Evolutionary conservation across 257 asterid species (phyloP).

Genomic region (Craterostigma plantagineum): DNA sequence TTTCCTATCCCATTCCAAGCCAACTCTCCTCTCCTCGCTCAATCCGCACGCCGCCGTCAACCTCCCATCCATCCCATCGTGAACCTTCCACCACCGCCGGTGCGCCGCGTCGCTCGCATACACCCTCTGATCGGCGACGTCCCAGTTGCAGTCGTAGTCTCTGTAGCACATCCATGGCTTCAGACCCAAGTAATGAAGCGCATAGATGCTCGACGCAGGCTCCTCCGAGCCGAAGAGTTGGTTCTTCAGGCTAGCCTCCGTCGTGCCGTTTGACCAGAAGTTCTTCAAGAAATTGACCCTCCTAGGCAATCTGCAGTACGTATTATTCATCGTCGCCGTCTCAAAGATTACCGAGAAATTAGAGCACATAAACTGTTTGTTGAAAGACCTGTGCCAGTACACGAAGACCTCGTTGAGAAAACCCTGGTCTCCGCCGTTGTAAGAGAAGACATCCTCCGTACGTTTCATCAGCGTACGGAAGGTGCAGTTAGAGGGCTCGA

Average conservation of each 20-base stretch:
- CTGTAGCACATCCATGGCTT: conserved; percentile 72
- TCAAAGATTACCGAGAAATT: too few species aligned
- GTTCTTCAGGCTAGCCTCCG: neutral
- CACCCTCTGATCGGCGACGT: conserved; percentile 14
- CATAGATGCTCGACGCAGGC: conserved; percentile 9
- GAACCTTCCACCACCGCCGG: conserved; percentile 24
- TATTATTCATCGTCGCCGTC: too few species aligned
- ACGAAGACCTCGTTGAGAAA: conserved; percentile 51
- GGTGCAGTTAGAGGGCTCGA: conserved; percentile 55
- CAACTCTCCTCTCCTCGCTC: conserved; percentile 13
- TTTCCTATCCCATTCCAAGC: conserved; percentile 16
- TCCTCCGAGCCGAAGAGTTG: conserved; percentile 4
- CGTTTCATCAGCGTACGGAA: conserved; percentile 34
- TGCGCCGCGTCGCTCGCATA: conserved; percentile 34
- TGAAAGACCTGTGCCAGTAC: conserved; percentile 71
- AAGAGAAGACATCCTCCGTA: conserved; percentile 24
- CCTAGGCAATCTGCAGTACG: conserved; percentile 20
- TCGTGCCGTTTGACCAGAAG: conserved; percentile 4
- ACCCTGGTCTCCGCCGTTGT: conserved; percentile 74
- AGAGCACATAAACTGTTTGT: too few species aligned
- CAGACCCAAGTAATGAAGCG: conserved; percentile 51
- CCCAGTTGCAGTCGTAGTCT: conserved; percentile 30
- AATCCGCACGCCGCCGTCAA: conserved; percentile 15
- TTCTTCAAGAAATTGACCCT: conserved; percentile 28
- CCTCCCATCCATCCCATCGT: conserved; percentile 21